Evolutionary conservation across 192 early-diverging fungal species (phyloP), one percentile per base, ranked within the genome.

Genomic region (Diversispora eburnea): DNA sequence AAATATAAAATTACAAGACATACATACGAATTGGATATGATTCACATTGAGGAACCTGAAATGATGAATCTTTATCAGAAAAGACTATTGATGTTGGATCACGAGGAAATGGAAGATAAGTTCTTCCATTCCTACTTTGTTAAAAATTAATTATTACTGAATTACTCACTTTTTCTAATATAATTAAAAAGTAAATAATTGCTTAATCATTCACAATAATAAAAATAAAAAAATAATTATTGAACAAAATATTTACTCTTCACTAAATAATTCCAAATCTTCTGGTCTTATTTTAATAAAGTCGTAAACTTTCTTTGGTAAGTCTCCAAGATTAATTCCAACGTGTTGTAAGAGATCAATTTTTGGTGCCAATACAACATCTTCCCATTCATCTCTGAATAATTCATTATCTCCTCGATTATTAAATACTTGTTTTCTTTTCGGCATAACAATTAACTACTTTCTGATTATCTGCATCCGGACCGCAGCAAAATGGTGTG

Each of bases 391-490:
- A 42, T 70, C 67, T 17, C 17, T 15, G 42, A 70, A 70, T 10
- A 56, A 20, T 70, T 70, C 67, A n/a, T 13, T 20, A 70, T 70
- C 67, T 19, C 67, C 67, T 41, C 67, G 61, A 43, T 42, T 63
- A 33, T 33, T 33, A 33, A 33, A 33, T 33, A 33, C 25, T 2
- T 33, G 25, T 33, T 33, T 33, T 33, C 25, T 33, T 33, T 33
- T 33, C 25, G 25, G 25, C 25, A 33, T 33, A 33, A 33, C 25
- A 33, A 33, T 33, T 33, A 33, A 33, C 25, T n/a, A n/a, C n/a
- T n/a, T n/a, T n/a, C n/a, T n/a, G n/a, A n/a, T n/a, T n/a, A n/a
- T n/a, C n/a, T n/a, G n/a, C n/a, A n/a, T n/a, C n/a, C n/a, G n/a
- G n/a, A n/a, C n/a, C n/a, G n/a, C n/a, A n/a, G n/a, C n/a, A n/a